A percentile compares a stretch with the other conserved stretches of the same genome.
phyloP scores from a whole-genome alignment of 83 land plant species.

The Larix sibirica region DNA sequence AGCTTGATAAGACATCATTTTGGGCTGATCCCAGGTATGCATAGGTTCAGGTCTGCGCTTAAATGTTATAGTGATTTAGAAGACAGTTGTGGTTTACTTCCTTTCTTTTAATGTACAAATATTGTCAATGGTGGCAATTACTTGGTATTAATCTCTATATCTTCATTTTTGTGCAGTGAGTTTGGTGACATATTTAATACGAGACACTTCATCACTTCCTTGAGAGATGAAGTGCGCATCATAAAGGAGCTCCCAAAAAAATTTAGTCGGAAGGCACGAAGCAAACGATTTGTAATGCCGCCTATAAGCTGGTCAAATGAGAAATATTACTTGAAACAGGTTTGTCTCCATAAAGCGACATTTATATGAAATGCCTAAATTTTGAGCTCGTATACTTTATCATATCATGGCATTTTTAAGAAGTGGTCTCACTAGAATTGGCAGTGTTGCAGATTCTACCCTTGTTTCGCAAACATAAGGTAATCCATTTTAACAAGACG shows the following conservation, averaged over 20 bases:
- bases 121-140: background rate
- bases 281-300: conserved; percentile 46
- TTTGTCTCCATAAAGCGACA: conserved; percentile 18
- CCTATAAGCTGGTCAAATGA: conserved; percentile 98
- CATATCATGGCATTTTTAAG: background rate
- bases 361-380: background rate
- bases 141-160: background rate
- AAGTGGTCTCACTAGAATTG: conserved; percentile 7
- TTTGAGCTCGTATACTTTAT: background rate
- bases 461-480: conserved; percentile 58
- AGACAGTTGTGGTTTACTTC: background rate
- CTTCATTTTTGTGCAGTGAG: conserved; percentile 45
- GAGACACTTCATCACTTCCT: conserved; percentile 79
- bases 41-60: background rate
- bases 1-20: conserved; percentile 69
- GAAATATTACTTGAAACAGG: conserved; percentile 84
- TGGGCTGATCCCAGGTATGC: conserved; percentile 90
- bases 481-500: conserved; percentile 84
- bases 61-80: background rate
- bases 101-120: background rate
- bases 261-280: conserved; percentile 35
- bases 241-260: conserved; percentile 68
- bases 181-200: conserved; percentile 93
- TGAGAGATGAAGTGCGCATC: conserved; percentile 82
- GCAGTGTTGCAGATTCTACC: conserved; percentile 76